phyloP scores from a whole-genome alignment of 306 rosid genomes.

The Corylus americana region DNA sequence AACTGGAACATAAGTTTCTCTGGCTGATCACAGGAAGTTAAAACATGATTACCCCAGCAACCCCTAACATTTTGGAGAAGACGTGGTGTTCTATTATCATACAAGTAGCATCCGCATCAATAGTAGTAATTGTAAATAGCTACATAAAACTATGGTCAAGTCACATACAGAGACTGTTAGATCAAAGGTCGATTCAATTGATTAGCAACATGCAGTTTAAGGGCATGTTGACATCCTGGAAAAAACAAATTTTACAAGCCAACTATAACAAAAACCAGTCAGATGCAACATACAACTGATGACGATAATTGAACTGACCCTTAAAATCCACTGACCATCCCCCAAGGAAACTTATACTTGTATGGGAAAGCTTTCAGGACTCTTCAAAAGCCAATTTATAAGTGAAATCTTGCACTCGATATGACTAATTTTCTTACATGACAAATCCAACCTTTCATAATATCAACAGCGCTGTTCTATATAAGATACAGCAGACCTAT shows the following conservation, averaged over 20 bases:
- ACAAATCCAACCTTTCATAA: background rate
- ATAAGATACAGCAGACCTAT: background rate
- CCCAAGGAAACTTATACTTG: background rate
- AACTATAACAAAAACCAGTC: background rate
- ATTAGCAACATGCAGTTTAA: no score
- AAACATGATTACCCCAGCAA: background rate
- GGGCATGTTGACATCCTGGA: no score
- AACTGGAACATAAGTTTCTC: background rate
- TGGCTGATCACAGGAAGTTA: background rate
- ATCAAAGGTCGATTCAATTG: no score
- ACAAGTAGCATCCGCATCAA: background rate
- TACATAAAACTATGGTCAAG: background rate
- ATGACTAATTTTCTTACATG: background rate
- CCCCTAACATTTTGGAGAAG: background rate
- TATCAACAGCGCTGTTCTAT: background rate
- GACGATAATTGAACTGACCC: background rate
- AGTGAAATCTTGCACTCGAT: background rate
- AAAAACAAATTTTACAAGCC: background rate
- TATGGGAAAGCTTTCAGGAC: background rate
- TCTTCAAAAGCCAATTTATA: background rate
- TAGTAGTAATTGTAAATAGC: background rate
- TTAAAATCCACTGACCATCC: background rate
- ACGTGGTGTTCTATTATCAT: background rate
- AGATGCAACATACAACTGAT: background rate
- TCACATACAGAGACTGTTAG: background rate